Conservation (phyloP, 176 grass and related monocot genomes). For the Paspalum vaginatum region DNA sequence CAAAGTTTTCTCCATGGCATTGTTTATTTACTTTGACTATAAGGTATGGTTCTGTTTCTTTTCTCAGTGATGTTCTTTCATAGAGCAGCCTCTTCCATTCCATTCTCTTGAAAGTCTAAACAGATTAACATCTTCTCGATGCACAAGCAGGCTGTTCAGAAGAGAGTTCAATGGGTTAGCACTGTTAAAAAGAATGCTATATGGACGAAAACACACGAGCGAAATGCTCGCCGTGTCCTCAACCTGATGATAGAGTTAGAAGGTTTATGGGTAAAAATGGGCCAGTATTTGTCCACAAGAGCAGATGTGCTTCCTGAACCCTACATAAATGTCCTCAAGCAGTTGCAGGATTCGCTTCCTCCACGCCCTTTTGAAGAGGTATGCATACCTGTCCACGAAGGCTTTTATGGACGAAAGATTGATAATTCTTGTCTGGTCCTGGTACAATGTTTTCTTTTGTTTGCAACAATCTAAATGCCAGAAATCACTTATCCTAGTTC, state of each 20-base stretch:
- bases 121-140: conserved; percentile 46
- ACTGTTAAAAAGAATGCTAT: conserved; percentile 57
- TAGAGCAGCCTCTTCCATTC: conserved; percentile 1
- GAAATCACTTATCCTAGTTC: neutral
- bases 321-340: conserved; percentile 83
- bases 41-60: conserved; percentile 52
- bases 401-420: conserved; percentile 21
- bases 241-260: conserved; percentile 93
- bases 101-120: neutral
- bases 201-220: conserved; percentile 78
- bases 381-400: conserved; percentile 20
- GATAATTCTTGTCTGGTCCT: conserved; percentile 14
- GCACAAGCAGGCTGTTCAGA: conserved; percentile 74
- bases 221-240: conserved; percentile 87
- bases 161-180: conserved; percentile 80
- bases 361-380: conserved; percentile 90
- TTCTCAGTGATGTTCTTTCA: conserved; percentile 29
- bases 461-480: neutral
- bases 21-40: conserved; percentile 84
- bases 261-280: conserved; percentile 96
- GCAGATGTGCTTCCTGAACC: conserved; percentile 94
- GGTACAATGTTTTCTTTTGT: neutral
- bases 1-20: conserved; percentile 73
- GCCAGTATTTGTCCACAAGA: conserved; percentile 97
- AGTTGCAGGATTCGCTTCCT: conserved; percentile 92